These are phyloP conservation scores for Phlebiopsis gigantea DNA, from an alignment of 768 basidiomycete species.

Conservation along the genomic window DNA sequence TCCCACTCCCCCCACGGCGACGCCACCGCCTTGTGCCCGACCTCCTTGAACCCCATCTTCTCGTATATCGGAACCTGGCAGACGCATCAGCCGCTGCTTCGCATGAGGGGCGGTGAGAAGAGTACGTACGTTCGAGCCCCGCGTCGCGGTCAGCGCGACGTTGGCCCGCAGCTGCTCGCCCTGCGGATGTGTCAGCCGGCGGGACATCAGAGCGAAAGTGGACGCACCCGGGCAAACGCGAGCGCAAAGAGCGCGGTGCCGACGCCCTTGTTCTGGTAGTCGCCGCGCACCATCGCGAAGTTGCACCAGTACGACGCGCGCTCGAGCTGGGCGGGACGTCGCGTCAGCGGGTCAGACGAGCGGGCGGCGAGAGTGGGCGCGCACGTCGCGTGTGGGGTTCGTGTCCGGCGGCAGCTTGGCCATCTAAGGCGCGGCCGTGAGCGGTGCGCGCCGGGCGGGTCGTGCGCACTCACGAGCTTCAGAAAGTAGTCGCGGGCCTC, in stretches of 20 bases:
- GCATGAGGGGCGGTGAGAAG: too few species aligned
- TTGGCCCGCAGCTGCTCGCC: too few species aligned
- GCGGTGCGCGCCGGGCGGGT: neutral
- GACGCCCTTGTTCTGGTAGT: neutral
- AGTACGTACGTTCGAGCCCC: too few species aligned
- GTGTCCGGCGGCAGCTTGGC: neutral
- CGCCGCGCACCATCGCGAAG: neutral
- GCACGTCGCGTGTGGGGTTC: neutral
- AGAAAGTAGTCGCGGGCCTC: too few species aligned
- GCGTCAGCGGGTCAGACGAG: neutral
- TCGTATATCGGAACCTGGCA: neutral
- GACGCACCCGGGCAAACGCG: neutral
- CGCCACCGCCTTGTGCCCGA: neutral
- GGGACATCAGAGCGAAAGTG: too few species aligned
- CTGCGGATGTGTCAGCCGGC: too few species aligned
- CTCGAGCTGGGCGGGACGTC: neutral
- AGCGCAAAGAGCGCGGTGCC: neutral
- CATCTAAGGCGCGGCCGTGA: neutral
- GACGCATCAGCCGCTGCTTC: too few species aligned
- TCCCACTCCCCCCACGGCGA: neutral
- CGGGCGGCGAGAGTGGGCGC: too few species aligned
- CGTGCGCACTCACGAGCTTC: neutral
- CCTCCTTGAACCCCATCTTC: neutral
- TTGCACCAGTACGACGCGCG: neutral
- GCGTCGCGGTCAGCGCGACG: too few species aligned